Conservation (phyloP, 2,329 filamentous ascomycete genomes). For the Neofusicoccum kwambonambiense region DNA sequence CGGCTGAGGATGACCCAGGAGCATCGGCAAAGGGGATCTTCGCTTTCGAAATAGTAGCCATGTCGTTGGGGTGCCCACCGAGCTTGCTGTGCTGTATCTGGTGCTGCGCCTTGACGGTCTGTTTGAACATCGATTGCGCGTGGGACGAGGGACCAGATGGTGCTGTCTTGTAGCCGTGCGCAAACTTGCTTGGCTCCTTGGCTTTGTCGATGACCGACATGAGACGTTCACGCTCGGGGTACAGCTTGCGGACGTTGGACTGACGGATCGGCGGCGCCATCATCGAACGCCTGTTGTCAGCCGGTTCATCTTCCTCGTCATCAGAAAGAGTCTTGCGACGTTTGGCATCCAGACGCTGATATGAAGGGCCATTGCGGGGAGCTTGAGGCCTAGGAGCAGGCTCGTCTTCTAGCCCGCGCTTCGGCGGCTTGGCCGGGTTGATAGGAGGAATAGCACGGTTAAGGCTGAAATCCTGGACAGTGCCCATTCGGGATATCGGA, state of each 20-base stretch:
- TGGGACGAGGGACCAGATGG: constrained; percentile 51
- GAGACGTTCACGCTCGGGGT: constrained; percentile 19
- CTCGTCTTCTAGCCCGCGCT: constrained; percentile 67
- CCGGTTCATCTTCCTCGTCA: constrained; percentile 59
- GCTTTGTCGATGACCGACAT: constrained; percentile 20
- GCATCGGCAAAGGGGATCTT: constrained; percentile 84
- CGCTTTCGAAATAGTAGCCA: constrained; percentile 84
- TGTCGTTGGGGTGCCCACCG: constrained; percentile 70
- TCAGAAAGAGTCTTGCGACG: constrained; percentile 70
- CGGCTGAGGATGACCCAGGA: constrained; percentile 43
- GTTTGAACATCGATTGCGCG: constrained; percentile 58
- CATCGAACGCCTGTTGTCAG: constrained; percentile 61
- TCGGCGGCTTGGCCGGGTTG: constrained; percentile 67
- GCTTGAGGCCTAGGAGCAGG: constrained; percentile 54
- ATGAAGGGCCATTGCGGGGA: constrained; percentile 47
- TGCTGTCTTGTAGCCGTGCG: constrained; percentile 61
- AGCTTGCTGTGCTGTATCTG: constrained; percentile 63
- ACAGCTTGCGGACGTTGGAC: constrained; percentile 71
- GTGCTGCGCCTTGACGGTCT: constrained; percentile 66
- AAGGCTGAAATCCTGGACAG: constrained; percentile 56
- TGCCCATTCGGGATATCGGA: constrained; percentile 60
- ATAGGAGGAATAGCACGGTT: constrained; percentile 43
- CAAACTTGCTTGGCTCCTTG: constrained; percentile 59
- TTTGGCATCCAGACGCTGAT: constrained; percentile 71
- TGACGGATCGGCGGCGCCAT: constrained; percentile 85